Base-by-base conservation (phyloP, 805 yeast genomes). In the Lachancea meyersii region DNA sequence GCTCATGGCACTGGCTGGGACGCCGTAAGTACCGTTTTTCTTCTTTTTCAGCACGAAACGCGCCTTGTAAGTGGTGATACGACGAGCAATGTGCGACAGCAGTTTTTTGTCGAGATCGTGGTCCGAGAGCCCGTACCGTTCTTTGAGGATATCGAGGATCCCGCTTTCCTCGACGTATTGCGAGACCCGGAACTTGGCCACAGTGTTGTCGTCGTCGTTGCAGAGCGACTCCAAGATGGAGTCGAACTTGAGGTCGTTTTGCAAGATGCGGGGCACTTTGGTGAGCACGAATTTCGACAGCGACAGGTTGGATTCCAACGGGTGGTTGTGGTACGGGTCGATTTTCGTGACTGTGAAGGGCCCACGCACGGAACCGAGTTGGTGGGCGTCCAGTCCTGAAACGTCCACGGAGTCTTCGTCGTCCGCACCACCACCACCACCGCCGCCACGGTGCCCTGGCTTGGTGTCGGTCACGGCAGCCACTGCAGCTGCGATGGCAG, bases 41-140 rank as follows among this genome's bases (percentile, higher is more conserved):
- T 60, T 61, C 44, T 59, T 57, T 44, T 61, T 62, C 35, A 57
- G 41, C 5, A 61, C 63, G 36, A 61, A 60, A 32, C 67, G 50
- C 13, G 67, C 64, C 35, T 62, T 62, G 41, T 61, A 62, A 5
- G 65, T 60, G 19, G 65, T 61, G 10, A 62, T 61, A 38, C 64
- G 58, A 48, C 65, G 56, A 4, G 63, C 55, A 14, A 62, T 61
- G 32, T 55, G 51, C 10, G 59, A 50, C 13, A 54, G 46, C 40
- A 62, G 48, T 36, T 51, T 57, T 43, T 60, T 60, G 31, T 53
- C 60, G n/a, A 61, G 48, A 36, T 61, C 66, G 19, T 52, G 49
- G 33, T 57, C 59, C 2, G 55, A 41, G 14, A 62, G 44, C 18
- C 61, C 60, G 45, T 61, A 62, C 37, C 64, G 44, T 32, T 53